These are phyloP conservation scores for Ophiosphaerella narmari DNA, from an alignment of 2,329 filamentous ascomycete species.

Conservation along the genomic window DNA sequence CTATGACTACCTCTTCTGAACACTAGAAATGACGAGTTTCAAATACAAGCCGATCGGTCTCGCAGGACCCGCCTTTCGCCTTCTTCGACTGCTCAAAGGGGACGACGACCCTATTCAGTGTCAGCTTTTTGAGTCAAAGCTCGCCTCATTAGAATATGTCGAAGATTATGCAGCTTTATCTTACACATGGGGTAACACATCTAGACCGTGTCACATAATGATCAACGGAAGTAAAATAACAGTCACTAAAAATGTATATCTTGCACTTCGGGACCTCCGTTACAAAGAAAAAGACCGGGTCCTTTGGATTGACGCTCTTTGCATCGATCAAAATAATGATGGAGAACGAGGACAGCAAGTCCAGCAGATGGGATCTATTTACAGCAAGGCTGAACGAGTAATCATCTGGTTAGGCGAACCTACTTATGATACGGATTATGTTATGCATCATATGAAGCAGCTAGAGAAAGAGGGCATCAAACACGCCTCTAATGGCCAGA, in stretches of 20 bases:
- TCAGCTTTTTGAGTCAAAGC: constrained; percentile 11
- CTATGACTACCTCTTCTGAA: no score
- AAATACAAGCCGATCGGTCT: neutral
- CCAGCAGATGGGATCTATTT: constrained; percentile 29
- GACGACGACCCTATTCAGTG: constrained; percentile 4
- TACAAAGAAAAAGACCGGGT: constrained; percentile 9
- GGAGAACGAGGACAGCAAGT: constrained; percentile 30
- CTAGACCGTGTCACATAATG: neutral
- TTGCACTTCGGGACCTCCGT: constrained; percentile 15
- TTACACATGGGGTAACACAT: constrained; percentile 19
- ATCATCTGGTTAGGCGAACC: constrained; percentile 33
- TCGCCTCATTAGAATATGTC: neutral
- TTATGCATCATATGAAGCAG: neutral
- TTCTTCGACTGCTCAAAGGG: neutral
- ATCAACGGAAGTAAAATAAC: neutral
- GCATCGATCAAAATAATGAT: neutral
- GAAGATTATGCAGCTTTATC: constrained; percentile 21
- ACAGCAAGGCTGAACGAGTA: constrained; percentile 25
- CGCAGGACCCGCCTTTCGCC: neutral
- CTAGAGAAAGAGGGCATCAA: constrained; percentile 9
- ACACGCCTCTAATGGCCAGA: constrained; percentile 3
- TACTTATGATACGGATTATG: constrained; percentile 10
- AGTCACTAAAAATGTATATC: constrained; percentile 11
- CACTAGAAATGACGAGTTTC: neutral
- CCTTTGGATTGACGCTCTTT: constrained; percentile 31